Conservation (phyloP, 2,329 filamentous ascomycete species). For the Tolypocladium ophioglossoides region DNA sequence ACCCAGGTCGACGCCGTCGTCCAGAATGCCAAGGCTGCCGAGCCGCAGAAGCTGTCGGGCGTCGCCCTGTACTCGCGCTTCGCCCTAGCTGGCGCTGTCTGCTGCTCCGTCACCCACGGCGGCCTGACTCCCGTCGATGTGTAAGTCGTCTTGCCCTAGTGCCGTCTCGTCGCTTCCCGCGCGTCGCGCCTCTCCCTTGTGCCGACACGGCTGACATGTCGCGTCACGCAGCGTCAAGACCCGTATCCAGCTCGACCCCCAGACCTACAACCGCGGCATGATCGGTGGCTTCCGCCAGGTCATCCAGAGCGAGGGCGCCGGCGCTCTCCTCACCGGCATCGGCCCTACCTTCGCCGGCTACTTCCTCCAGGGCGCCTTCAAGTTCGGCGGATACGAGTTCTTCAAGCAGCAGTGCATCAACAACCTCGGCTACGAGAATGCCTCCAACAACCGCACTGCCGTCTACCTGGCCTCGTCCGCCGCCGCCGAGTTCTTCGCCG, state of each 20-base stretch:
- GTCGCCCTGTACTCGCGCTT: conserved; percentile 84
- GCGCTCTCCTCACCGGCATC: conserved; percentile 74
- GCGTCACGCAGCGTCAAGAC: conserved; percentile 68
- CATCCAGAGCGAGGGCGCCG: conserved; percentile 72
- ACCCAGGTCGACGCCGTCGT: conserved; percentile 34
- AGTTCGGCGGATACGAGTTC: conserved; percentile 92
- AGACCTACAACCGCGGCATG: conserved; percentile 79
- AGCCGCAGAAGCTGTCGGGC: conserved; percentile 33
- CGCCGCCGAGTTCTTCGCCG: conserved; percentile 58
- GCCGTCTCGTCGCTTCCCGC: not conserved
- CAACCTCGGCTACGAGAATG: conserved; percentile 65
- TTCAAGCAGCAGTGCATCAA: conserved; percentile 92
- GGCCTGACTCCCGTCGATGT: conserved; percentile 97
- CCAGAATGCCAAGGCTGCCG: conserved; percentile 28
- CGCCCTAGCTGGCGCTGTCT: conserved; percentile 93
- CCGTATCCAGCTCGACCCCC: conserved; percentile 85
- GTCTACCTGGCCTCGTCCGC: conserved; percentile 68
- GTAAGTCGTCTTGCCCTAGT: conserved; percentile 50
- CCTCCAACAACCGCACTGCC: conserved; percentile 67
- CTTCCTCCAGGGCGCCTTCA: conserved; percentile 89
- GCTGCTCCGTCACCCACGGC: conserved; percentile 97
- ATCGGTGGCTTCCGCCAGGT: conserved; percentile 82
- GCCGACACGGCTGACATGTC: not conserved
- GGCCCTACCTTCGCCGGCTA: conserved; percentile 83
- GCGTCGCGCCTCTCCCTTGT: not conserved